phyloP scores from a whole-genome alignment of 805 yeast genomes.

The Yamadazyma ubonensis region DNA sequence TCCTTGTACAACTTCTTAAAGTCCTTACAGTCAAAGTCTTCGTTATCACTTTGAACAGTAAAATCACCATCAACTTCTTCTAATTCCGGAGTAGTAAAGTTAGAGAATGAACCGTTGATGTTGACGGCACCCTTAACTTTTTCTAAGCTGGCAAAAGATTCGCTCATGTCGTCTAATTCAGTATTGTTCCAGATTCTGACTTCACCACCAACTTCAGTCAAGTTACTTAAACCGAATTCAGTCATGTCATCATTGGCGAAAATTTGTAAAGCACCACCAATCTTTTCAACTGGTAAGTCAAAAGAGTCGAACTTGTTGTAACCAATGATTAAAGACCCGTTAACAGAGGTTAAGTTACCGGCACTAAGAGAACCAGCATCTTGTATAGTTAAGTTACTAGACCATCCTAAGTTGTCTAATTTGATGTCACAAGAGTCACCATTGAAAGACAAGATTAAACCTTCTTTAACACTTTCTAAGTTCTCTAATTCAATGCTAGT shows the following conservation, averaged over 20 bases:
- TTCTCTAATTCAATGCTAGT: conserved; percentile 31
- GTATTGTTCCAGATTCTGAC: conserved; percentile 42
- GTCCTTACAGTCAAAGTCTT: conserved; percentile 36
- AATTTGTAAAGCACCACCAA: conserved; percentile 41
- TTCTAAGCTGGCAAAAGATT: conserved; percentile 27
- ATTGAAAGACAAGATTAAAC: conserved; percentile 41
- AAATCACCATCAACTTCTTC: conserved; percentile 44
- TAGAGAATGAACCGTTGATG: conserved; percentile 36
- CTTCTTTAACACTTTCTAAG: conserved; percentile 33
- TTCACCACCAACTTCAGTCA: conserved; percentile 41
- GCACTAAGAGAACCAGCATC: conserved; percentile 35
- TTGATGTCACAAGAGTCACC: conserved; percentile 33
- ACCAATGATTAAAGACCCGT: conserved; percentile 40
- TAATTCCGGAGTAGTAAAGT: conserved; percentile 39
- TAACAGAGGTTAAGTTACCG: conserved; percentile 34
- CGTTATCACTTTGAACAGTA: conserved; percentile 31
- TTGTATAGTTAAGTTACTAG: conserved; percentile 45
- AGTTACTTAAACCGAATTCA: conserved; percentile 26
- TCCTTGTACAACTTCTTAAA: conserved; percentile 33
- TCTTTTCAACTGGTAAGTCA: conserved; percentile 30
- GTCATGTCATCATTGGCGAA: conserved; percentile 44
- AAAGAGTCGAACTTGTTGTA: conserved; percentile 38
- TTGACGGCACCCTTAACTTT: conserved; percentile 42
- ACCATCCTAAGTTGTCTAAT: conserved; percentile 38
- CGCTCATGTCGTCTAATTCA: conserved; percentile 31